Evolutionary conservation across 1,284 basidiomycete species (phyloP), one percentile per base, ranked within the genome.

Genomic region (Apiotrichum domesticum): DNA sequence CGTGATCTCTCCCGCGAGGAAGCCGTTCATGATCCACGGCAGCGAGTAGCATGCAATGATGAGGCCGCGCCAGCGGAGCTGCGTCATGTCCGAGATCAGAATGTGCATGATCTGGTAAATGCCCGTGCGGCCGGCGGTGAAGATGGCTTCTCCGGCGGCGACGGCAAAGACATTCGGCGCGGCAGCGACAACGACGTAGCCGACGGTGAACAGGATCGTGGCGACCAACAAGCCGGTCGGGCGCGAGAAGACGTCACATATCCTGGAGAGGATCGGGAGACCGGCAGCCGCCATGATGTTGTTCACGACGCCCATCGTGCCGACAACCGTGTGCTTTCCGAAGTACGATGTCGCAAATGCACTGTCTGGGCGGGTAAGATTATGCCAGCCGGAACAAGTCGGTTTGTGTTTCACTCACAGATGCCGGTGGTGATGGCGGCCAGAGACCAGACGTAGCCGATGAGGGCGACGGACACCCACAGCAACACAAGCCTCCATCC

Each of bases 51-150:
- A 77, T 5, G 85, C 86, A 2, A 82, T 80, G 15, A 85, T 81
- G 10, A 88, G 77, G 5, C 85, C 87, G 50, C 87, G 81, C 86
- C 86, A 88, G 69, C 82, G 80, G 13, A 87, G 81, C 2, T 84
- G 84, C 1, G 87, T 88, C 54, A 86, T 83, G 67, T 90, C 87
- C n/a, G 86, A 87, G 53, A 65, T 50, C 33, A 65, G 43, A 34
- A 63, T 43, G 55, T 14, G 47, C 47, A 35, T 45, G 3, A 66
- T 59, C 58, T 52, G 53, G 42, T 54, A 52, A 54, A 72, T 61
- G 51, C 67, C 70, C 10, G 68, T 70, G 57, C 65, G 66, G 37
- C 69, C 70, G 29, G 70, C 52, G 3, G 69, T 69, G 60, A 68
- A 66, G 32, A 74, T 57, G 39, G 71, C 66, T 57, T 68, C 58